Base-by-base conservation (phyloP, 768 basidiomycete species). In the Kwoniella shandongensis region DNA sequence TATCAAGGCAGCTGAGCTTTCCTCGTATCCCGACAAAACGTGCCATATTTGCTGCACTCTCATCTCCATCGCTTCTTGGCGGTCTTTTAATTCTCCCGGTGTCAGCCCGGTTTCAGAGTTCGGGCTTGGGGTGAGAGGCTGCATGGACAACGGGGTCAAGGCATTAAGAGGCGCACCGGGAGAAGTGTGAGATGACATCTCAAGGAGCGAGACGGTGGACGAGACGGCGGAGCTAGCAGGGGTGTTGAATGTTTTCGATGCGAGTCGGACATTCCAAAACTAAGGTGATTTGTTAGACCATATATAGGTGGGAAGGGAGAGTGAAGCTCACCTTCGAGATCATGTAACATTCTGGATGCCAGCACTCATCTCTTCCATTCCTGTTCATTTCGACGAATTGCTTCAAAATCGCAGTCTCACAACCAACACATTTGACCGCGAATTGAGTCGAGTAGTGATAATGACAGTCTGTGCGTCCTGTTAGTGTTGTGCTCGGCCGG, bases 311-410 rank as follows among this genome's bases (percentile, higher is more conserved):
- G 26, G 13, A 12, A 17, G 23, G 11, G 12, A 15, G 41, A 29
- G 29, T 1, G 17, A 36, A 5, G 44, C 83, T 54, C 62, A 94
- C 93, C 83, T 98, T 98, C 79, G 97, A 94, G 66, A 99, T 97
- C 94, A 97, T 97, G 78, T 98, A 97, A 77, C 96, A 99, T 77
- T 99, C 96, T 52, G 96, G 96, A 82, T 99, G 96, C 94, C 96
- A 99, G 73, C 94, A 98, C 79, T 99, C 96, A 78, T 99, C 93
- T 64, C 87, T 83, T 83, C 89, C 90, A 78, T 98, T 98, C 59
- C 96, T 84, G 72, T 99, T 98, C 79, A 99, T 97, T 80, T 99
- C 96, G 60, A 99, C 96, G 72, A 97, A 99, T 77, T 99, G 96
- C 79, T 99, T 99, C 66, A 99, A 79, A 61, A 99, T 99, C 17